Conservation (phyloP, 169 alveolate genomes). For the Plasmodium malariae region DNA sequence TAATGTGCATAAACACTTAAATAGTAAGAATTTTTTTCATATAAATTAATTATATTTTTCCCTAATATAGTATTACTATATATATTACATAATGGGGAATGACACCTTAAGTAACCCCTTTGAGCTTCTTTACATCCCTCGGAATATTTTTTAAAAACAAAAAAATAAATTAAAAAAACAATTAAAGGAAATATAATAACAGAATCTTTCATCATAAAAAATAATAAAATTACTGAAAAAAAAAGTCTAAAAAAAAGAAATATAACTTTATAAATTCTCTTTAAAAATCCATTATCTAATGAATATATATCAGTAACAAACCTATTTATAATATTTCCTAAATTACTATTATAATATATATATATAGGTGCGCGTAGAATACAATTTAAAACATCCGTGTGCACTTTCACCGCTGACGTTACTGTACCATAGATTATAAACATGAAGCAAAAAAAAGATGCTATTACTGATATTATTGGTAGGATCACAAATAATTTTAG, state of each 20-base stretch:
- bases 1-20: conserved; percentile 17
- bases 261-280: conserved; percentile 77
- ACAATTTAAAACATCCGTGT: conserved; percentile 56
- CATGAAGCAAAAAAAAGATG: conserved; percentile 42
- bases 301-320: conserved; percentile 79
- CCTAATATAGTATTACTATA: conserved; percentile 79
- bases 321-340: conserved; percentile 80
- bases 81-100: conserved; percentile 79
- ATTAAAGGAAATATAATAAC: conserved; percentile 46
- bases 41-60: conserved; percentile 70
- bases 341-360: conserved; percentile 77
- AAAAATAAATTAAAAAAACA: conserved; percentile 39
- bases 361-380: conserved; percentile 76
- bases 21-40: conserved; percentile 26
- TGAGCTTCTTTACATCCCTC: conserved; percentile 82
- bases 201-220: conserved; percentile 67
- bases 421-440: conserved; percentile 73
- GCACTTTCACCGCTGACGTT: conserved; percentile 78
- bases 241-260: conserved; percentile 69
- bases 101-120: conserved; percentile 77
- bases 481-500: conserved; percentile 36
- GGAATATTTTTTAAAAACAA: conserved; percentile 70
- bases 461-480: conserved; percentile 46
- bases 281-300: conserved; percentile 78
- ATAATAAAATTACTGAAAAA: conserved; percentile 48